These are phyloP conservation scores for Cucurbita ficifolia DNA, from an alignment of 306 rosid genomes.

Conservation along the genomic window DNA sequence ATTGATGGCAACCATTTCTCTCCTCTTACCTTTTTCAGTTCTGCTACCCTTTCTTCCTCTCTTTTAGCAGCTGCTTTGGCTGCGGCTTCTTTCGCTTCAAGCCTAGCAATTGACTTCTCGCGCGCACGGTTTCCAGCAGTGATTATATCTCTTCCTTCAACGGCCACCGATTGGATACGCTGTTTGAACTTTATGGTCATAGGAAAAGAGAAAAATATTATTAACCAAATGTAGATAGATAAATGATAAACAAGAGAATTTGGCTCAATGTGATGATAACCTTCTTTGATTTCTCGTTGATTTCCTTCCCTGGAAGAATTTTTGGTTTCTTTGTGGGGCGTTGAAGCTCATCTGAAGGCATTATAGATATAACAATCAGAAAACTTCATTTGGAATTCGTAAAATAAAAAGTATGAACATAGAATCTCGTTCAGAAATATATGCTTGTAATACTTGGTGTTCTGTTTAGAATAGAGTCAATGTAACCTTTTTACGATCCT, in stretches of 20 bases:
- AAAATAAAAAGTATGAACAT: background rate
- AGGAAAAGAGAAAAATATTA: background rate
- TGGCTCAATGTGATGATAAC: slow-evolving; percentile 15
- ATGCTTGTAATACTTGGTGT: background rate
- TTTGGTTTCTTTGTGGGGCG: slow-evolving; percentile 48
- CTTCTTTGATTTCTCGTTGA: slow-evolving; percentile 81
- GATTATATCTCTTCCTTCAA: slow-evolving; percentile 44
- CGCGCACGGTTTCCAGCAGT: slow-evolving; percentile 38
- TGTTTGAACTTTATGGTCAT: slow-evolving; percentile 39
- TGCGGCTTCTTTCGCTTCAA: slow-evolving; percentile 53
- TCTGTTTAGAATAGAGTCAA: background rate
- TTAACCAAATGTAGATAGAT: background rate
- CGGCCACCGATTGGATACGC: slow-evolving; percentile 33
- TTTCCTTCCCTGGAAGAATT: slow-evolving; percentile 63
- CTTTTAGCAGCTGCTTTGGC: slow-evolving; percentile 50
- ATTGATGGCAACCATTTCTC: slow-evolving; percentile 87
- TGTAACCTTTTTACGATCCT: background rate
- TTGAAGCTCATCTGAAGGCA: slow-evolving; percentile 44
- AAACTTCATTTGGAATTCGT: slow-evolving; percentile 4
- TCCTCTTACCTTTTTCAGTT: slow-evolving; percentile 69
- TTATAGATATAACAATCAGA: slow-evolving; percentile 8
- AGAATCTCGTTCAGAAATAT: background rate
- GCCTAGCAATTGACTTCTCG: slow-evolving; percentile 48
- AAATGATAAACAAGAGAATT: background rate
- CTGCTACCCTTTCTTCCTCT: slow-evolving; percentile 67